phyloP scores from a whole-genome alignment of 2,329 filamentous ascomycete species.

The Metarhizium sp. region DNA sequence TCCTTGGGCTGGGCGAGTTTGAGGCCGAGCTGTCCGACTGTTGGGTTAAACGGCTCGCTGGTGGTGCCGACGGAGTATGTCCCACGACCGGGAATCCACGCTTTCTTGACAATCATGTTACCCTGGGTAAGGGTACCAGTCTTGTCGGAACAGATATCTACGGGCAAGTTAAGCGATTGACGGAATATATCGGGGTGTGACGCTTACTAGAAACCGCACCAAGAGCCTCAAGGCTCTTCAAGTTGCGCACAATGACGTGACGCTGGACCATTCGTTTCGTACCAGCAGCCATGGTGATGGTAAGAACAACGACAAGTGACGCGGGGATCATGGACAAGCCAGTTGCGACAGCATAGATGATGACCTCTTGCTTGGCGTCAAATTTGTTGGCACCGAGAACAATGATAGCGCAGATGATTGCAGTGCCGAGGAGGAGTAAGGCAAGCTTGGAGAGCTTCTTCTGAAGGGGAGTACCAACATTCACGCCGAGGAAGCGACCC shows the following conservation, averaged over 20 bases:
- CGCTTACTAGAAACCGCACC: slow-evolving; percentile 39
- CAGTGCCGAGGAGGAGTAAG: slow-evolving; percentile 55
- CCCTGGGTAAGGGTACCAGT: slow-evolving; percentile 45
- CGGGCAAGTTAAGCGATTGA: slow-evolving; percentile 13
- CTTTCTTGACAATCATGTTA: slow-evolving; percentile 45
- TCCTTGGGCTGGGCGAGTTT: slow-evolving; percentile 25
- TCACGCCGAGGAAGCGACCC: slow-evolving; percentile 38
- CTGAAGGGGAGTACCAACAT: slow-evolving; percentile 58
- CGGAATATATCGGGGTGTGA: slow-evolving; percentile 2
- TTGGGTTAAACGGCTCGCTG: slow-evolving; percentile 48
- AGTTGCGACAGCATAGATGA: slow-evolving; percentile 35
- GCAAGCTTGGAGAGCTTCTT: slow-evolving; percentile 62
- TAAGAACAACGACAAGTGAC: slow-evolving; percentile 41
- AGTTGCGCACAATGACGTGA: slow-evolving; percentile 42
- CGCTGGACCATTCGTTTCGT: slow-evolving; percentile 44
- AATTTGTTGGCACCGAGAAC: slow-evolving; percentile 34
- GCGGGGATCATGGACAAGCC: slow-evolving; percentile 42
- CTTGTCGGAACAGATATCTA: slow-evolving; percentile 47
- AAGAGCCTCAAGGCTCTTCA: slow-evolving; percentile 42
- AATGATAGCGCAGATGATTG: slow-evolving; percentile 34
- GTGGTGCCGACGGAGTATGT: slow-evolving; percentile 38
- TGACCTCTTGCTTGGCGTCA: slow-evolving; percentile 26
- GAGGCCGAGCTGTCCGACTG: slow-evolving; percentile 36
- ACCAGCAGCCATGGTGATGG: slow-evolving; percentile 50
- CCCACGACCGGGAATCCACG: slow-evolving; percentile 39